These are phyloP conservation scores for Colletotrichum melonis DNA, from an alignment of 2,329 filamentous ascomycete genomes.

Conservation along the genomic window DNA sequence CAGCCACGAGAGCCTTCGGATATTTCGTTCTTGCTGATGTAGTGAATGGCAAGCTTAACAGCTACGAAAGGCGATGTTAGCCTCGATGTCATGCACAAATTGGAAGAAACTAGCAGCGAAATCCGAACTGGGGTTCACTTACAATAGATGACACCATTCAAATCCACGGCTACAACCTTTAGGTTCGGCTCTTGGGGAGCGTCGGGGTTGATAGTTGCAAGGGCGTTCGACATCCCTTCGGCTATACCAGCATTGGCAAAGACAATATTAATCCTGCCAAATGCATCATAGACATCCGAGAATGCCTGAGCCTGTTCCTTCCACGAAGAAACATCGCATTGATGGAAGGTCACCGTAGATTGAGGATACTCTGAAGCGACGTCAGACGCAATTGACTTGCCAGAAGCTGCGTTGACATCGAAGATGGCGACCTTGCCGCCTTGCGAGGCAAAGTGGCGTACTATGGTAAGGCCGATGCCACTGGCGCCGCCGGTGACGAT, in stretches of 20 bases:
- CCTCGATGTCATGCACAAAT: neutral
- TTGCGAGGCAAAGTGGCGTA: conserved; percentile 46
- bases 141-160: neutral
- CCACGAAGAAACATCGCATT: conserved; percentile 52
- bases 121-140: neutral
- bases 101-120: neutral
- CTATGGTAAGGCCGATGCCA: conserved; percentile 49
- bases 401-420: conserved; percentile 45
- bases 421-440: conserved; percentile 47
- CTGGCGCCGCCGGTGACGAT: conserved; percentile 50
- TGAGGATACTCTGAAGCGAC: conserved; percentile 42
- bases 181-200: neutral
- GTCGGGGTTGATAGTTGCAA: neutral
- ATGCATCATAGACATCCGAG: neutral
- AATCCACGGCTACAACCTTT: neutral
- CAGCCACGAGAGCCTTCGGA: neutral
- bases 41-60: neutral
- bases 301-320: conserved; percentile 44
- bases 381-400: conserved; percentile 39
- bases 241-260: conserved; percentile 29
- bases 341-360: conserved; percentile 43
- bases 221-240: neutral
- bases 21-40: conserved; percentile 5
- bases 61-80: neutral
- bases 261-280: conserved; percentile 27